phyloP scores from a whole-genome alignment of 306 rosid genomes.

The Astragalus glycyphyllos region DNA sequence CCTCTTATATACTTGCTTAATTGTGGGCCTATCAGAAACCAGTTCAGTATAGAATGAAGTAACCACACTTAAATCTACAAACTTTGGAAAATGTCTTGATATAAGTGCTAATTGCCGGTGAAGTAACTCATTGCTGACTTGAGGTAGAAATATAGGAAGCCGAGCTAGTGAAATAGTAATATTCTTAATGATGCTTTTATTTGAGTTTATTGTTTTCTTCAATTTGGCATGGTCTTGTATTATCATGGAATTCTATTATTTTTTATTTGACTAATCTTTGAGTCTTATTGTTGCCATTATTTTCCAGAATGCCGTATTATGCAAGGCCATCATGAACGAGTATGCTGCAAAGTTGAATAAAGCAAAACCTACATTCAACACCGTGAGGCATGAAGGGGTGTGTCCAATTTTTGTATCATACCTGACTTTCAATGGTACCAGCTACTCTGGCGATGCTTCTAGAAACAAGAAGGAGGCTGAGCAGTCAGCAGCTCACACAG shows the following conservation, averaged over 20 bases:
- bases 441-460: constrained; percentile 46
- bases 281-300: background rate
- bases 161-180: background rate
- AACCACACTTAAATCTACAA: background rate
- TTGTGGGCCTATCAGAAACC: background rate
- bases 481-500: constrained; percentile 62
- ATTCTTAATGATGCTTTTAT: background rate
- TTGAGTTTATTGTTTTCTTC: constrained; percentile 9
- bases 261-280: background rate
- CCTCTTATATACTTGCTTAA: no score
- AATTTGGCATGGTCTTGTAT: constrained; percentile 12
- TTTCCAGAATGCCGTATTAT: constrained; percentile 51
- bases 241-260: background rate
- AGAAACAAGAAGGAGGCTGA: constrained; percentile 69
- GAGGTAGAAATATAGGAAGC: background rate
- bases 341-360: constrained; percentile 56
- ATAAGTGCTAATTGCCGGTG: background rate
- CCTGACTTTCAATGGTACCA: constrained; percentile 55
- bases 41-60: background rate
- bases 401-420: constrained; percentile 51
- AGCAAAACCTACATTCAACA: constrained; percentile 49
- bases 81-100: background rate
- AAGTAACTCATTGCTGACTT: background rate
- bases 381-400: constrained; percentile 32
- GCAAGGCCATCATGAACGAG: constrained; percentile 62